These are phyloP conservation scores for Neurospora terricola DNA, from an alignment of 495 filamentous ascomycete species.

Conservation along the genomic window DNA sequence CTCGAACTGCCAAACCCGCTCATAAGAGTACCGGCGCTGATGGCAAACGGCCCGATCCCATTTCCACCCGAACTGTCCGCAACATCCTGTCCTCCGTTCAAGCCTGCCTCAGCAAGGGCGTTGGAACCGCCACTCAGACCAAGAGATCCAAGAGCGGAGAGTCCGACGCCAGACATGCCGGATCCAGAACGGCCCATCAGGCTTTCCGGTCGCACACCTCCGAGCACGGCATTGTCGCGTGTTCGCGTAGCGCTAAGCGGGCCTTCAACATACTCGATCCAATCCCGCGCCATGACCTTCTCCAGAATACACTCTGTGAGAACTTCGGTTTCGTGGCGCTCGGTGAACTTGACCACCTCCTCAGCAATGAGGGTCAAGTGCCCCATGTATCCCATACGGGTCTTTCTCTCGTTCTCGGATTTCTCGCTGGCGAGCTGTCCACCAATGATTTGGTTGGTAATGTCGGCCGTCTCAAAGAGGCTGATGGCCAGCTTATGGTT, in stretches of 20 bases:
- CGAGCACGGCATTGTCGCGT: slow-evolving; percentile 96
- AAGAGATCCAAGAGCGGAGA: slow-evolving; percentile 34
- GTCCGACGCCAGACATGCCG: slow-evolving; percentile 29
- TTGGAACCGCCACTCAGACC: slow-evolving; percentile 48
- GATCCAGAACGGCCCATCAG: slow-evolving; percentile 11
- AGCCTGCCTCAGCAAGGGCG: slow-evolving; percentile 67
- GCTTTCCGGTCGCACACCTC: slow-evolving; percentile 79
- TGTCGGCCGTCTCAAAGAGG: slow-evolving; percentile 78
- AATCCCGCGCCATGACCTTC: slow-evolving; percentile 74
- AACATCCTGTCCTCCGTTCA: slow-evolving; percentile 64
- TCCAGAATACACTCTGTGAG: slow-evolving; percentile 78
- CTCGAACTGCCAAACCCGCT: slow-evolving; percentile 95
- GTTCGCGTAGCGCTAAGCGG: slow-evolving; percentile 89
- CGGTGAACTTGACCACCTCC: slow-evolving; percentile 97
- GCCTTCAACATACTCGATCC: slow-evolving; percentile 93
- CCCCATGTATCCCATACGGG: slow-evolving; percentile 96
- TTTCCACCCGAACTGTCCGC: slow-evolving; percentile 54
- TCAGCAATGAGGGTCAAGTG: slow-evolving; percentile 96
- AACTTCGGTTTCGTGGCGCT: slow-evolving; percentile 81
- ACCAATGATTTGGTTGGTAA: slow-evolving; percentile 85
- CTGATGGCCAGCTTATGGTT: slow-evolving; percentile 90
- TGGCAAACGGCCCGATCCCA: slow-evolving; percentile 56
- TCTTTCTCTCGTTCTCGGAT: slow-evolving; percentile 68
- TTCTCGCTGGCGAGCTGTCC: slow-evolving; percentile 82
- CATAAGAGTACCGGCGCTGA: slow-evolving; percentile 59